Base-by-base conservation (phyloP, 441 rosid species). In the Jatropha multifida region DNA sequence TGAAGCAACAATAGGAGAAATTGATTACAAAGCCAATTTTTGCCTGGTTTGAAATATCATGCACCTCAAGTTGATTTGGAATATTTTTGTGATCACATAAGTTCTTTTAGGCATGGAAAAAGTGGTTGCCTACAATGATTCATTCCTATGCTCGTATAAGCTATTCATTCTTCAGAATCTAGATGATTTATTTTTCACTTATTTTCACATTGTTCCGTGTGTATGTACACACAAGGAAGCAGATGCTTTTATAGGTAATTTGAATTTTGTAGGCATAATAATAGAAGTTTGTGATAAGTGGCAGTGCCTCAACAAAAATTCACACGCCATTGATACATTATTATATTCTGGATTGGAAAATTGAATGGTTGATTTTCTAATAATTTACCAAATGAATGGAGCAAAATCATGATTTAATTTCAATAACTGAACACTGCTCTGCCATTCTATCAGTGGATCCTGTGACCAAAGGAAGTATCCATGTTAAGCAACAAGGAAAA, bases 331-430 rank as follows among this genome's bases (percentile, higher is more conserved):
- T 61, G 37, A 13, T n/a, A 23, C 75, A 17, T 32, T 5, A 23
- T 63, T 5, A 18, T 56, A 20, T 42, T 20, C 5, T 41, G 20
- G 20, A 52, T 41, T 46, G 37, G 20, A 32, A 40, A 32, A 44
- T 11, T 40, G 23, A 27, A 51, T 58, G 38, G 55, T 44, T 72
- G 52, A 12, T 63, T 51, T 9, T 18, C 15, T 37, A 55, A 18
- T 40, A 27, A 17, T 15, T 68, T 46, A 56, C 32, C 73, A 70
- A 67, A 55, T 54, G 6, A n/a, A 55, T 70, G 64, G 48, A 40
- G 63, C 48, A 38, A 68, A 32, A 51, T 65, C 27, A 42, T 12
- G 51, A 70, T 55, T 55, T 54, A 55, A 32, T 51, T 55, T 18
- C 38, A 38, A 20, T 40, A 12, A 51, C n/a, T 37, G 20, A 10